Evolutionary conservation across 2,329 filamentous ascomycete species (phyloP), one percentile per base, ranked within the genome.

Genomic region (Ilyonectria mors-panacis): DNA sequence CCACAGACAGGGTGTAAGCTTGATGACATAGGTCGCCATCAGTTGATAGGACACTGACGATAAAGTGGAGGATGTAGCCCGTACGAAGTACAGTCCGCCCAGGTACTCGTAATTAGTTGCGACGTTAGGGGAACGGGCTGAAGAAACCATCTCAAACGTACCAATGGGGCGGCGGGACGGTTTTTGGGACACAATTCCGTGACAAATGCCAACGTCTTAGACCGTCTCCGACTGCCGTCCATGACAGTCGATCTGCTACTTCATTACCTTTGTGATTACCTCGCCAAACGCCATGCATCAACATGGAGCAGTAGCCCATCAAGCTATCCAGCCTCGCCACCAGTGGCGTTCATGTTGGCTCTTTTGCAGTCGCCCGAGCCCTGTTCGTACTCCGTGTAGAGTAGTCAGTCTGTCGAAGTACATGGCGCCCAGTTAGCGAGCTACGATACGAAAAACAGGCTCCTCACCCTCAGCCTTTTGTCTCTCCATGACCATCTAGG

Each of bases 101-200:
- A 64, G 39, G 26, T 54, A 45, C 39, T 23, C 15, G 39, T 64
- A 63, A 59, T 67, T 59, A 57, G 56, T 56, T 45, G 56, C 51
- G 13, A 54, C 50, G 56, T 63, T 56, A 48, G 48, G 42, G 37
- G 59, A 51, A 53, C 26, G 37, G 64, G 48, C 21, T 39, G 35
- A 39, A 60, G 30, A 62, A 58, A 64, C 53, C 65, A 68, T 71
- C 55, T 42, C 60, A 70, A 68, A 68, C 69, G 72, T 73, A 65
- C 71, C 65, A 71, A 75, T 72, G 53, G 62, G 64, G 17, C 54
- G 30, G 48, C 37, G 44, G 65, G 50, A 59, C 55, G 35, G 66
- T 61, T 56, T 69, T 19, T 17, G 37, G 45, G 65, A 69, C 68
- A 58, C 50, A 63, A 42, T 28, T 54, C 59, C 9, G 67, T 70